Base-by-base conservation (phyloP, 345 rosid genomes). In the Mercurialis annua region DNA sequence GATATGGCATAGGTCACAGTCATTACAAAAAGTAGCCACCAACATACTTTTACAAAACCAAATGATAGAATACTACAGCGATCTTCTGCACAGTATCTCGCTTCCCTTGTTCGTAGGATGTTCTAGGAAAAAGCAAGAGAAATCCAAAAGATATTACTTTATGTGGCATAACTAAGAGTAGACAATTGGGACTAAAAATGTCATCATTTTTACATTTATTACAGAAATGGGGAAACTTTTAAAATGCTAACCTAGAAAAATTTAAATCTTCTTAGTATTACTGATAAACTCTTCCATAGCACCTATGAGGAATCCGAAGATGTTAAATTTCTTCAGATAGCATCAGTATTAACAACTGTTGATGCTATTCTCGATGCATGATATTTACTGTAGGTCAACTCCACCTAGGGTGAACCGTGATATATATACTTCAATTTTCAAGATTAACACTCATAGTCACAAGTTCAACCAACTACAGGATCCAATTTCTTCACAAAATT, bases 1-100 rank as follows among this genome's bases (percentile, higher is more conserved):
- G 50, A 71, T 48, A 81, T 44, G 50, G 51, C 79, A 70, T 75
- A 80, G 82, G 78, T 74, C 44, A 77, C 57, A 46, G 81, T 59
- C 64, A 74, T 51, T 51, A 74, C 79, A 76, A 78, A 30, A 48
- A 87, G 64, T 50, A 83, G 42, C 84, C 85, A 86, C 85, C 89
- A 83, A 68, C 81, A 81, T 68, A 59, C 71, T 77, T 75, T 77
- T 52, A 66, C 62, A 69, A 79, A 62, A 60, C 75, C 73, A 60
- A 66, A 68, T 59, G 58, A 59, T 24, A 74, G 73, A 64, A 51
- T 69, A 72, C 54, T 40, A 49, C 67, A 76, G 14, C 36, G 46
- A 50, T 70, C 75, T 69, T 67, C 75, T 59, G 68, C 47, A 51
- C 10, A 47, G 67, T 60, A 50, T 63, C 66, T 71, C 2, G 29